These are phyloP conservation scores for Plasmodium fragile DNA, from an alignment of 169 alveolate genomes.

Conservation along the genomic window DNA sequence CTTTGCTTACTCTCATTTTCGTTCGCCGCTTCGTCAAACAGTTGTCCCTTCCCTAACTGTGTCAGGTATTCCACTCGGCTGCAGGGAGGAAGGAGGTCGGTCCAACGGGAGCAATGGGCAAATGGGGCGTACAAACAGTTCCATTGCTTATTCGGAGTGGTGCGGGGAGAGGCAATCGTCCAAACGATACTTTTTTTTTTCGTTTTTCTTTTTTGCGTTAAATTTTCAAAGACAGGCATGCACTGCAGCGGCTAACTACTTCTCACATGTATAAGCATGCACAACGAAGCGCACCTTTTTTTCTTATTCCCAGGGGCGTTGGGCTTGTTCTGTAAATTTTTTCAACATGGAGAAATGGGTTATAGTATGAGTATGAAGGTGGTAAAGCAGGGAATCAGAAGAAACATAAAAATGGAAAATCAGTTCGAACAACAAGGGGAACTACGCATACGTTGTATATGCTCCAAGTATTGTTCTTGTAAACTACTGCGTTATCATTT, in stretches of 20 bases:
- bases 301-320: conserved; percentile 15
- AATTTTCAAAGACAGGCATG: neutral
- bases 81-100: neutral
- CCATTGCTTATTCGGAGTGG: neutral
- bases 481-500: conserved; percentile 23
- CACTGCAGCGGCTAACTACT: neutral
- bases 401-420: neutral
- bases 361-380: neutral
- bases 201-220: neutral
- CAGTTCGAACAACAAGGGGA: neutral
- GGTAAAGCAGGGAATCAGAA: neutral
- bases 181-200: neutral
- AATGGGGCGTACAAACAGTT: neutral
- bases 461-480: conserved; percentile 52
- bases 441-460: conserved; percentile 21
- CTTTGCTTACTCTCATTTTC: neutral
- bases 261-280: neutral
- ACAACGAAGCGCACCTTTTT: conserved; percentile 29
- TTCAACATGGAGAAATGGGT: neutral
- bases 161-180: neutral
- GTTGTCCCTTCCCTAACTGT: conserved; percentile 23
- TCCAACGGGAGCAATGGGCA: neutral
- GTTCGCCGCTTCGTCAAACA: neutral
- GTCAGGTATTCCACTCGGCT: conserved; percentile 60
- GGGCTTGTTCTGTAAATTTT: conserved; percentile 27